Evolutionary conservation across 1,284 basidiomycete genomes (phyloP).

Genomic region (Polyporus tsugae): DNA sequence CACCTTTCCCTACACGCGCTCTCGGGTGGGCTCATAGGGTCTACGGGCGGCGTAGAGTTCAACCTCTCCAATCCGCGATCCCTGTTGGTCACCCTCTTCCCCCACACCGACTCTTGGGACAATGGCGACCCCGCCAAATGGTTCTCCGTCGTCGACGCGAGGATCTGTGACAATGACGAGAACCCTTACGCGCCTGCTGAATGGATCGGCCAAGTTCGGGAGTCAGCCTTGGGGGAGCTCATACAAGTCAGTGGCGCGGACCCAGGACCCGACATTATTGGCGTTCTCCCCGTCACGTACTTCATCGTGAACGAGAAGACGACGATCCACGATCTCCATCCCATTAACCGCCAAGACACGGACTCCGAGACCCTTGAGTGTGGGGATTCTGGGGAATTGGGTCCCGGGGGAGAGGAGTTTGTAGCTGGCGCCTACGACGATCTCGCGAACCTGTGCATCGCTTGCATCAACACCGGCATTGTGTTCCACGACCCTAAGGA

Average conservation of each 20-base stretch:
- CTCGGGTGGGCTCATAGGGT: background rate
- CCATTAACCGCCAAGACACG: background rate
- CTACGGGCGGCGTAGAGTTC: background rate
- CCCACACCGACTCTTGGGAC: background rate
- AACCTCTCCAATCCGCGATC: background rate
- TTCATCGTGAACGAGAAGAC: background rate
- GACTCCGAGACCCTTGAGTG: background rate
- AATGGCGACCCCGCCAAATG: background rate
- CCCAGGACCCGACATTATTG: background rate
- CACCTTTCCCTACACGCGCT: background rate
- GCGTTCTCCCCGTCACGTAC: background rate
- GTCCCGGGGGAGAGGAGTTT: background rate
- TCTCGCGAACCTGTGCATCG: background rate
- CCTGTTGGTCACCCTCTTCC: background rate
- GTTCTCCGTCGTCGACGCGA: background rate
- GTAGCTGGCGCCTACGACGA: background rate
- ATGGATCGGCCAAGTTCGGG: background rate
- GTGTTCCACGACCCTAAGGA: background rate
- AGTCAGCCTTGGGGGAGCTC: background rate
- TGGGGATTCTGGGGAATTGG: background rate
- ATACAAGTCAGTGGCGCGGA: background rate
- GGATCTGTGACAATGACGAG: background rate
- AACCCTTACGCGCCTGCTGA: background rate
- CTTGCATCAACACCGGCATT: background rate
- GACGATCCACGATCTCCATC: background rate